These are phyloP conservation scores for Hypomyces rosellus DNA, from an alignment of 2,329 filamentous ascomycete genomes.

Conservation along the genomic window DNA sequence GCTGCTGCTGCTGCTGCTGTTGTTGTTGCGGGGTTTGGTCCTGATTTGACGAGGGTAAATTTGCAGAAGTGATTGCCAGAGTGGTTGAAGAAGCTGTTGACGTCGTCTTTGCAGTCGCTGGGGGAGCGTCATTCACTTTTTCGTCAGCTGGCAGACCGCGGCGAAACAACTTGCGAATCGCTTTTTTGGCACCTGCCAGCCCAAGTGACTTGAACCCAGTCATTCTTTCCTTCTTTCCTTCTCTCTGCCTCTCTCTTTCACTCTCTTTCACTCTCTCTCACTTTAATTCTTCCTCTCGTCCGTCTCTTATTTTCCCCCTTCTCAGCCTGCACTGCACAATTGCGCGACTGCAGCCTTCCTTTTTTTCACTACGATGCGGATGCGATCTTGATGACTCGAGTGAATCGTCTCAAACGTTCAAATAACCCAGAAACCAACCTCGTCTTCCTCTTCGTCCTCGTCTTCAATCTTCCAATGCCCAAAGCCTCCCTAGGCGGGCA, in stretches of 20 bases:
- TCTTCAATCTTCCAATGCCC: background rate
- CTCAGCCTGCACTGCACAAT: background rate
- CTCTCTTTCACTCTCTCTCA: background rate
- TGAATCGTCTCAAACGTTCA: background rate
- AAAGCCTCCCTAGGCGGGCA: background rate
- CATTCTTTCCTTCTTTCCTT: slow-evolving; percentile 9
- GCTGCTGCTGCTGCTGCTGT: slow-evolving; percentile 7
- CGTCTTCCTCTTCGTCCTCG: background rate
- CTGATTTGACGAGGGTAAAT: background rate
- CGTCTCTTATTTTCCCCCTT: background rate
- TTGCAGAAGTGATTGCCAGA: background rate
- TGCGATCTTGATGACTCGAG: background rate
- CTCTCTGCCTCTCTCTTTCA: background rate
- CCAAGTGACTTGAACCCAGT: slow-evolving; percentile 23
- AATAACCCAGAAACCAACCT: background rate
- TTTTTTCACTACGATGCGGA: no score
- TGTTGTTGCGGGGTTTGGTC: slow-evolving; percentile 4
- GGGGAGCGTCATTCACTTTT: slow-evolving; percentile 7
- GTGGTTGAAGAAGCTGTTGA: background rate
- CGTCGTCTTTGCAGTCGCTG: background rate
- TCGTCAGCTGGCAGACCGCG: slow-evolving; percentile 20
- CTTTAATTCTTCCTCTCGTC: background rate
- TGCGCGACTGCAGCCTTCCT: background rate
- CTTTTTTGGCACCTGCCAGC: slow-evolving; percentile 25
- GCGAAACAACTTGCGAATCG: slow-evolving; percentile 26